Evolutionary conservation across 1,139 yeast species (phyloP), one percentile per base, ranked within the genome.

Genomic region (Blastobotrys aristatus): DNA sequence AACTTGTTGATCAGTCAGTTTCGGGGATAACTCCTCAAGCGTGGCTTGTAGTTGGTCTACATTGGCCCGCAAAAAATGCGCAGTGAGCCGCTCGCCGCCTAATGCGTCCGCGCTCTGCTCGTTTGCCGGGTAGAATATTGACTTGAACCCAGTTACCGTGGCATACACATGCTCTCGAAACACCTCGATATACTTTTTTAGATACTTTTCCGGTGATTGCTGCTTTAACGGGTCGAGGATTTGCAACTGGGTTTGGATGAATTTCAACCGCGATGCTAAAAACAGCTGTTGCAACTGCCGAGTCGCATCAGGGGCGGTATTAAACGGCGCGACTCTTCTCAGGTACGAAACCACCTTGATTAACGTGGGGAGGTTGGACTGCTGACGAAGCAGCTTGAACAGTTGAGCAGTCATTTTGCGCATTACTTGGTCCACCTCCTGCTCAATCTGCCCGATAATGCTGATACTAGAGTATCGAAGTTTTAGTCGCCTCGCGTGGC

Each of bases 151-250:
- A 40, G 85, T 77, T 4, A 87, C 71, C 0, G 94, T 79, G 30
- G 82, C 84, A 63, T 82, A 85, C 13, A 86, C 79, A 57, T 80
- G 83, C 62, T 90, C 97, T 61, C 98, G 73, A 53, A 86, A 80
- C 3, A 86, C 79, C 63, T 92, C 97, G 40, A 89, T 76, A 58
- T 77, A 83, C 54, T 95, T 71, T 57, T 89, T 89, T 49, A 89
- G 70, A 60, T 82, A 86, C 51, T 82, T 79, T 53, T 84, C 82
- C 26, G 80, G 74, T 44, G 66, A 62, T 27, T 57, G 68, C 35
- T 68, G 70, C 43, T 73, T 73, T 52, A 83, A 68, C 0, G 85
- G 89, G 40, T 61, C 56, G 46, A 82, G 71, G 31, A 80, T 75
- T 0, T 75, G 70, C 47, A 86, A 68, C 57, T 88, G 70, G 10